Conservation (phyloP, 1,139 yeast genomes). For the Yamadazyma dushanensis region DNA sequence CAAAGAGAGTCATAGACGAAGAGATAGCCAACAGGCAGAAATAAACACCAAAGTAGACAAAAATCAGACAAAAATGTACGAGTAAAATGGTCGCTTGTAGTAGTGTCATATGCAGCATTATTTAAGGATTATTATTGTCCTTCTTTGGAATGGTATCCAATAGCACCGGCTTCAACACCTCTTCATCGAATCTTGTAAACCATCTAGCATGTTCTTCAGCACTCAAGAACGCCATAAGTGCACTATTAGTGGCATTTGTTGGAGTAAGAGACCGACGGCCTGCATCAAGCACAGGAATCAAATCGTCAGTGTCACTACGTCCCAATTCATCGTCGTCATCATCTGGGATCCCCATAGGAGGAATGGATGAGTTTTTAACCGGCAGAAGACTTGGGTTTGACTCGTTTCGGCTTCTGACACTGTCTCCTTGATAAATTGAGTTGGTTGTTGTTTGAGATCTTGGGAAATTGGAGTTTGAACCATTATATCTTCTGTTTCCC, state of each 20-base stretch:
- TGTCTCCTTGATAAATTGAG: slow-evolving; percentile 17
- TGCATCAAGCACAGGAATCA: slow-evolving; percentile 14
- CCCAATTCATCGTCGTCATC: slow-evolving; percentile 32
- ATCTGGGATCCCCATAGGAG: slow-evolving; percentile 6
- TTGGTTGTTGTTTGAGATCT: slow-evolving; percentile 9
- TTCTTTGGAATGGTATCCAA: slow-evolving; percentile 53
- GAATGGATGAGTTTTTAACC: slow-evolving; percentile 3
- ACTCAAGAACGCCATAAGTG: slow-evolving; percentile 45
- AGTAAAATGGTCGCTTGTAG: not conserved
- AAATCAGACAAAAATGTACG: no score
- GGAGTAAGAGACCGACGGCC: slow-evolving; percentile 7
- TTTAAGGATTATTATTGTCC: slow-evolving; percentile 11
- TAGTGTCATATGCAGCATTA: not conserved
- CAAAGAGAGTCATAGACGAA: slow-evolving; percentile 70
- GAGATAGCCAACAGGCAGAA: slow-evolving; percentile 51
- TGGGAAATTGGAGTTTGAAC: slow-evolving; percentile 5
- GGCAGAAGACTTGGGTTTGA: slow-evolving; percentile 25
- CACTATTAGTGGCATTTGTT: slow-evolving; percentile 22
- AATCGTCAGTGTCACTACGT: slow-evolving; percentile 42
- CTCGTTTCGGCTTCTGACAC: slow-evolving; percentile 26
- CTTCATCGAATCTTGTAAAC: slow-evolving; percentile 92
- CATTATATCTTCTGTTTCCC: slow-evolving; percentile 37
- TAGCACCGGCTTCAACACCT: slow-evolving; percentile 92
- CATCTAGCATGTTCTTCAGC: slow-evolving; percentile 84
- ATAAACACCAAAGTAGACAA: not conserved